Evolutionary conservation across 1,284 basidiomycete genomes (phyloP).

Genomic region (Cutaneotrichosporon sp.): DNA sequence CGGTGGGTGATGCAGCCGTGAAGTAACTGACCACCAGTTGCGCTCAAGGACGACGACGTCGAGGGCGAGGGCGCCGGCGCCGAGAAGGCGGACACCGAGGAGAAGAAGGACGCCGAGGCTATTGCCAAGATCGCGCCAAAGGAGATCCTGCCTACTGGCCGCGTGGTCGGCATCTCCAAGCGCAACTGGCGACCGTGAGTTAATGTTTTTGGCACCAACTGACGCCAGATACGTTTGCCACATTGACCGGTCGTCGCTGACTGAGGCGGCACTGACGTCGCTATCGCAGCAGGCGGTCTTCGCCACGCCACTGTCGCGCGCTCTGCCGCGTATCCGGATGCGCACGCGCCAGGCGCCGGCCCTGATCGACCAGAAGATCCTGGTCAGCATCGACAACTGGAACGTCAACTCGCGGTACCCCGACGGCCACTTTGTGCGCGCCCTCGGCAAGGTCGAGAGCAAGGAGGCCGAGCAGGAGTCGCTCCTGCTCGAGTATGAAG

Average conservation of each 20-base stretch:
- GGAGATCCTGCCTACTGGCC: conserved; percentile 72
- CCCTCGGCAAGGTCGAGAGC: conserved; percentile 83
- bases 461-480: conserved; percentile 97
- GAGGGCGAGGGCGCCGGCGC: conserved; percentile 74
- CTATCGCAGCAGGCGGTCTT: conserved; percentile 88
- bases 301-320: conserved; percentile 85
- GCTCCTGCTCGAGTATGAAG: conserved; percentile 88
- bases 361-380: conserved; percentile 87
- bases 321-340: conserved; percentile 88
- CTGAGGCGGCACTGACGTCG: conserved; percentile 69
- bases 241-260: conserved; percentile 82
- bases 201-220: neutral
- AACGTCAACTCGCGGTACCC: conserved; percentile 81
- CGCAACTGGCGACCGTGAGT: conserved; percentile 89
- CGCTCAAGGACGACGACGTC: conserved; percentile 82
- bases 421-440: conserved; percentile 93
- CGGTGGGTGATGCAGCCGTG: conserved; percentile 51
- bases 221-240: conserved; percentile 83
- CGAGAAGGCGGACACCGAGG: conserved; percentile 44
- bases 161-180: conserved; percentile 85
- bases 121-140: conserved; percentile 47
- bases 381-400: conserved; percentile 94
- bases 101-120: conserved; percentile 41
- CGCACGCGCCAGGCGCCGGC: conserved; percentile 88
- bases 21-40: conserved; percentile 52